Base-by-base conservation (phyloP, 768 basidiomycete genomes). In the Piloderma croceum region DNA sequence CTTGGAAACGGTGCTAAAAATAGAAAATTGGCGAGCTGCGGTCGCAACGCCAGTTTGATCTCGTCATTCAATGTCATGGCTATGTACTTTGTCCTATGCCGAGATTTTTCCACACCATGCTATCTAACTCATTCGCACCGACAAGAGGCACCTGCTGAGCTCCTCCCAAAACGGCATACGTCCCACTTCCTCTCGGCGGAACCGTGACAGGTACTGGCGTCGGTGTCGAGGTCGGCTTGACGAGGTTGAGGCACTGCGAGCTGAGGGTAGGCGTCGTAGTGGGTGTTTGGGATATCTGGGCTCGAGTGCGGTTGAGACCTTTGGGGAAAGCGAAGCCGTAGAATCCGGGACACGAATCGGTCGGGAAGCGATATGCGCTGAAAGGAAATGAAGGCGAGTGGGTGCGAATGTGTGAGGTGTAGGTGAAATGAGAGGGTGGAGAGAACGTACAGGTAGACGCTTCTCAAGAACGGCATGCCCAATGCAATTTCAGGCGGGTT, bases 251-350 rank as follows among this genome's bases (percentile, higher is more conserved):
- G 18, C 56, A 60, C 19, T 56, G 51, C 0, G 43, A 50, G 20
- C 49, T 53, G 18, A 51, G 47, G 7, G 55, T 56, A 1, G 58
- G 59, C 2, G 55, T 62, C 10, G 58, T 37, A 29, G 31, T 42
- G 3, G 60, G 60, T 12, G 23, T 58, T 32, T 60, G 60, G 17
- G 47, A 47, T n/a, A 60, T 54, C 25, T 62, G 56, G 4, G 46
- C 23, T 3, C 42, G 45, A 10, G 59, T 59, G 1, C 56, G 56
- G 3, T 49, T 36, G 2, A 49, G 56, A n/a, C n/a, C n/a, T n/a
- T n/a, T n/a, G n/a, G n/a, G n/a, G 25, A 62, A 60, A 5, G 60
- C 59, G 21, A 60, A 60, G 22, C 59, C 59, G 11, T 62, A 60
- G 31, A 58, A 58, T 5, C 49, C 59, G 3, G 59, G 59, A 33